phyloP scores from a whole-genome alignment of 2,329 filamentous ascomycete species.

The Xylariomycetidae sp. region DNA sequence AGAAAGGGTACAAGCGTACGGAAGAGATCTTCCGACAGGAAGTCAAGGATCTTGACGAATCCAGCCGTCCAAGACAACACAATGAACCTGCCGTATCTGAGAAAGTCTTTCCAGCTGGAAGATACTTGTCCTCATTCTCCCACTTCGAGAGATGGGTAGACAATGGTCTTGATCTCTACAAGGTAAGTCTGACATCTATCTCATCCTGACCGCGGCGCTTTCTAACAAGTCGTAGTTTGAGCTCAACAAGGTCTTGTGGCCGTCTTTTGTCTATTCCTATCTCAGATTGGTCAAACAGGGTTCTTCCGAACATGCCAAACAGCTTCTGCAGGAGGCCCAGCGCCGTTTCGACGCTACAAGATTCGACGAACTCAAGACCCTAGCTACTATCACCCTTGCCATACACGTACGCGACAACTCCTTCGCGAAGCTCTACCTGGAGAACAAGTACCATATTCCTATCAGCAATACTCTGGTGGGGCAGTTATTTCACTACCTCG shows the following conservation, averaged over 20 bases:
- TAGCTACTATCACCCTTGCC: conserved; percentile 71
- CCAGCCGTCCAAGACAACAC: conserved; percentile 67
- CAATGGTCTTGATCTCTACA: conserved; percentile 90
- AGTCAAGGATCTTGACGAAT: conserved; percentile 75
- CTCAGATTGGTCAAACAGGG: conserved; percentile 71
- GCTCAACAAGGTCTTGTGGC: conserved; percentile 83
- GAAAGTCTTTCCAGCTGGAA: conserved; percentile 40
- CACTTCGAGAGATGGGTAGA: conserved; percentile 80
- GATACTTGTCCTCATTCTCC: conserved; percentile 71
- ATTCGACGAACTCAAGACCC: conserved; percentile 69
- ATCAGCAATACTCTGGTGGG: conserved; percentile 82
- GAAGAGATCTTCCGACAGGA: conserved; percentile 91
- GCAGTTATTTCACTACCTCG: conserved; percentile 81
- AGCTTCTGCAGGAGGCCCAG: conserved; percentile 67
- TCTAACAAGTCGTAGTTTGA: conserved; percentile 60
- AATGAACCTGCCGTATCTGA: conserved; percentile 64
- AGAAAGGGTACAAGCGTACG: conserved; percentile 89
- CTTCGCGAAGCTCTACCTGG: conserved; percentile 74
- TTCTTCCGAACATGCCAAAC: conserved; percentile 66
- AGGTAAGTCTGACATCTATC: conserved; percentile 45
- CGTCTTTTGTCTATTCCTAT: conserved; percentile 89
- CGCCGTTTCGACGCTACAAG: conserved; percentile 71
- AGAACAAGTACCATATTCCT: conserved; percentile 84
- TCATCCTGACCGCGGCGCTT: neutral
- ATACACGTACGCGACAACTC: conserved; percentile 74